Conservation (phyloP, 1,139 yeast species). For the Wickerhamomyces sp. region DNA sequence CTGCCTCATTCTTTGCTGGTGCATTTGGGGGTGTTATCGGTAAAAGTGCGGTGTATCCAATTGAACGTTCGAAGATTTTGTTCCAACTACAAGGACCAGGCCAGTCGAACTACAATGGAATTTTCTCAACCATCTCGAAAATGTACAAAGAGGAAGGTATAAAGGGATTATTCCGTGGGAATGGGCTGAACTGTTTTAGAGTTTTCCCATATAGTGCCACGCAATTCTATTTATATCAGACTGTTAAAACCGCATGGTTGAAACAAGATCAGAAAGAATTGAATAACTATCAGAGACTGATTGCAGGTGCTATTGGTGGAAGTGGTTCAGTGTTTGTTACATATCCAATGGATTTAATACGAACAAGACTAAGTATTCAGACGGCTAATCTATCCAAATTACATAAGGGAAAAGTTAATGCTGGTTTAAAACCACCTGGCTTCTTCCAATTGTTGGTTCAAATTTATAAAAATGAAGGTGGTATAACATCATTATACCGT, state of each 20-base stretch:
- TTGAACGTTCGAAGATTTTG: slow-evolving; percentile 89
- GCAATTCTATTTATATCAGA: slow-evolving; percentile 83
- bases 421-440: slow-evolving; percentile 54
- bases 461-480: slow-evolving; percentile 78
- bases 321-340: slow-evolving; percentile 76
- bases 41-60: slow-evolving; percentile 89
- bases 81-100: slow-evolving; percentile 87
- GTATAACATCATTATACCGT: slow-evolving; percentile 67
- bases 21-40: slow-evolving; percentile 91
- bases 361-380: slow-evolving; percentile 85
- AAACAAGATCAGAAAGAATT: slow-evolving; percentile 36
- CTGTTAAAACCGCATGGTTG: slow-evolving; percentile 49
- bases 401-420: slow-evolving; percentile 37
- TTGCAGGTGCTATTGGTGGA: slow-evolving; percentile 83
- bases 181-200: slow-evolving; percentile 82
- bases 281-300: slow-evolving; percentile 50
- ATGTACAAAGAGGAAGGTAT: slow-evolving; percentile 91
- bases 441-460: slow-evolving; percentile 51
- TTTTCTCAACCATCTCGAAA: slow-evolving; percentile 65
- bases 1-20: slow-evolving; percentile 66
- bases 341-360: slow-evolving; percentile 85
- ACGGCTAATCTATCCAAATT: slow-evolving; percentile 69
- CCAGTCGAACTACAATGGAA: slow-evolving; percentile 61
- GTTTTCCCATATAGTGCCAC: slow-evolving; percentile 94
- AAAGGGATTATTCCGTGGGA: slow-evolving; percentile 85